Evolutionary conservation across 2,329 filamentous ascomycete genomes (phyloP), one percentile per base, ranked within the genome.

Genomic region (Knoxdaviesia proteae): DNA sequence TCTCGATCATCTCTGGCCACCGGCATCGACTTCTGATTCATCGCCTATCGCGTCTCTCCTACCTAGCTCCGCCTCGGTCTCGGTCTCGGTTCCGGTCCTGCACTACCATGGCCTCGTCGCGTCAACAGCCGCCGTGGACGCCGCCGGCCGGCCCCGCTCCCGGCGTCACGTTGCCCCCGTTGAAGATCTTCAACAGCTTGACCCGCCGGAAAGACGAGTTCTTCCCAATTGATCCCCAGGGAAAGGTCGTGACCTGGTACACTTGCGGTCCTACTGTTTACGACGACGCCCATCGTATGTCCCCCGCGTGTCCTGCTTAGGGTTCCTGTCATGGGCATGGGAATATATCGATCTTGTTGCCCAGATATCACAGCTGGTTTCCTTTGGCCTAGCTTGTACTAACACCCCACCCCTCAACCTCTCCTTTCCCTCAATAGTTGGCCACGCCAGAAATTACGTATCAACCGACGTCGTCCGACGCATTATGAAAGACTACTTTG

Each of bases 371-470:
- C 20, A 20, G 20, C 20, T 20, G 3, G 20, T 20, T 36, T 9
- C 34, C 34, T 11, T 36, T 36, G 34, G 11, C 8, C 8, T 36
- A 9, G 34, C 34, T 11, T 36, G 9, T 11, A 36, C 11, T 36
- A 9, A 9, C 34, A 11, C 8, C 41, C 31, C 34, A 11, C 8
- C 41, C 31, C 40, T 32, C 33, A 38, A 38, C 36, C 35, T 36
- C 36, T 29, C 35, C 30, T 42, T 39, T 32, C 35, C 43, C n/a
- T 6, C 6, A 6, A 41, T 42, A 46, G 45, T 88, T 39, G 79
- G 84, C 32, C 84, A 93, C 59, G 84, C 83, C 32, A 69, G 84
- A 51, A 93, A 93, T 62, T 93, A 93, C 70, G 82, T 93, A 48
- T 83, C 79, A 41, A 88, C 83, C 39, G 86, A 94, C 58, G 86